Percentiles rank a stretch among this genome's conserved stretches.
Conservation (phyloP, 306 rosid species). For the Lathyrus sativus region DNA sequence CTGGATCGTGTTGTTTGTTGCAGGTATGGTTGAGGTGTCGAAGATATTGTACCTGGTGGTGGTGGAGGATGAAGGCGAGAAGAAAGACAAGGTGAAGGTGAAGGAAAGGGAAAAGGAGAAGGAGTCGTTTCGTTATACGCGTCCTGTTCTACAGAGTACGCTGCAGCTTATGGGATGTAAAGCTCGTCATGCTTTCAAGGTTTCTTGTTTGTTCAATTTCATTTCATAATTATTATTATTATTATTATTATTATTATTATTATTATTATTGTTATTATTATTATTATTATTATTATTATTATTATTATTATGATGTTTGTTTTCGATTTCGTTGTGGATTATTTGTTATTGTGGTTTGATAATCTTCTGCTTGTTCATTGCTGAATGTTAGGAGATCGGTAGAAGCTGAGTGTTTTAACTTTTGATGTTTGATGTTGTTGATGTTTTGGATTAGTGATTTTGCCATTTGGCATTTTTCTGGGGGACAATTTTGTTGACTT, state of each 20-base stretch:
- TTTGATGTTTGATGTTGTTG: slow-evolving; percentile 45
- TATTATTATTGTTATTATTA: not conserved
- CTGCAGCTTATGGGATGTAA: slow-evolving; percentile 97
- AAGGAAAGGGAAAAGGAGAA: slow-evolving; percentile 27
- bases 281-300: not conserved
- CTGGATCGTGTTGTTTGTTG: slow-evolving; percentile 24
- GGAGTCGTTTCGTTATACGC: slow-evolving; percentile 76
- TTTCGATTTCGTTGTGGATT: not conserved
- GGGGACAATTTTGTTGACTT: slow-evolving; percentile 12
- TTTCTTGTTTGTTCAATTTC: not conserved
- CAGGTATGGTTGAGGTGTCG: slow-evolving; percentile 39
- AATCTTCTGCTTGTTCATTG: not conserved
- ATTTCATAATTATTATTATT: not conserved
- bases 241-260: not conserved
- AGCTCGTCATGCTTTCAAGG: slow-evolving; percentile 95
- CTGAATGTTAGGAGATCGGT: not conserved
- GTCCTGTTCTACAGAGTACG: slow-evolving; percentile 76
- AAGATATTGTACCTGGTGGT: slow-evolving; percentile 70
- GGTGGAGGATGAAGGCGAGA: slow-evolving; percentile 66
- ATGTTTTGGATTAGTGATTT: slow-evolving; percentile 13
- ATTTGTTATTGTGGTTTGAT: not conserved
- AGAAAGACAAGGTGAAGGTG: slow-evolving; percentile 33
- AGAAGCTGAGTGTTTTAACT: not conserved
- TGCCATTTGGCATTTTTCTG: not conserved
- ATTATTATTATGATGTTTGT: not conserved